These are phyloP conservation scores for Venturia oleaginea DNA, from an alignment of 2,329 filamentous ascomycete genomes.

Conservation along the genomic window DNA sequence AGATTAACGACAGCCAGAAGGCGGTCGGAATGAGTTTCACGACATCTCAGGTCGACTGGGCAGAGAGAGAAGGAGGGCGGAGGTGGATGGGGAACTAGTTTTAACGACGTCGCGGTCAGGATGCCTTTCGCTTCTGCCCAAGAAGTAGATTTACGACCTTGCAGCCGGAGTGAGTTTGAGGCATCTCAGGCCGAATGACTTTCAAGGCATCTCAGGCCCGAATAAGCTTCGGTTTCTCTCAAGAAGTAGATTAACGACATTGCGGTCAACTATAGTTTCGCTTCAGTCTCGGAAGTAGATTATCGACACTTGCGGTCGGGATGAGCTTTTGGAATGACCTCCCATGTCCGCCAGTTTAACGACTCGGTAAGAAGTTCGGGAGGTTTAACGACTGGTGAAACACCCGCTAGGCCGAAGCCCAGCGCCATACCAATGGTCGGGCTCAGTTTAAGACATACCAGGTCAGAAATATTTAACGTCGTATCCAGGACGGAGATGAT, in stretches of 20 bases:
- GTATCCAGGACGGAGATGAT: not conserved
- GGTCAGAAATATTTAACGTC: not conserved
- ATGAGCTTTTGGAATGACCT: not conserved
- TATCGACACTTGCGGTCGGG: not conserved
- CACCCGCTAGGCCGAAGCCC: not conserved
- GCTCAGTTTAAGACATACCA: not conserved
- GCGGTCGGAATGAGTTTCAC: not conserved
- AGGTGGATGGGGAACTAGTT: too few species aligned
- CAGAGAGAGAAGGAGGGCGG: too few species aligned
- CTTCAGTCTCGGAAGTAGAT: not conserved
- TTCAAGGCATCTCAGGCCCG: not conserved
- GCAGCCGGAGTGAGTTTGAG: not conserved
- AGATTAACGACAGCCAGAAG: not conserved
- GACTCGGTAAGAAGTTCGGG: not conserved
- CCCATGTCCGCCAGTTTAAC: not conserved
- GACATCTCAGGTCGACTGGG: not conserved
- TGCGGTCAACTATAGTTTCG: not conserved
- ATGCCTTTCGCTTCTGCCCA: too few species aligned
- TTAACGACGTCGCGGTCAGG: too few species aligned
- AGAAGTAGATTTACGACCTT: not conserved
- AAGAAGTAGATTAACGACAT: not conserved
- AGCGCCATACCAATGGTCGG: not conserved
- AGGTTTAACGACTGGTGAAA: not conserved
- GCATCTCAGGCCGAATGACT: too few species aligned
- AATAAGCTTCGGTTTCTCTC: not conserved